Base-by-base conservation (phyloP, 257 asterid species). In the Solanum gracilifrons region DNA sequence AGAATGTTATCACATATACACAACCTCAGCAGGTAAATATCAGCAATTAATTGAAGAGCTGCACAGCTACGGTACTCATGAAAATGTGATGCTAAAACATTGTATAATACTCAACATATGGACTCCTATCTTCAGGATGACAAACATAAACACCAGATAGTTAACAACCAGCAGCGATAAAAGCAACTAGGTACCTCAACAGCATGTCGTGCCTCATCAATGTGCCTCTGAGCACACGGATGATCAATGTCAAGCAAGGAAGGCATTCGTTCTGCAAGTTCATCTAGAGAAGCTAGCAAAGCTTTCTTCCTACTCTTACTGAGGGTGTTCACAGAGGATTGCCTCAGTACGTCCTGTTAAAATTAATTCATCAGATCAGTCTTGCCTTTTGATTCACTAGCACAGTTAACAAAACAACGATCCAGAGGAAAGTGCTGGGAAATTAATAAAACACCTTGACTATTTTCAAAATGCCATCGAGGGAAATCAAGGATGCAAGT, bases 231-330 rank as follows among this genome's bases (percentile, higher is more conserved):
- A 25, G 99, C 98, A 89, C 99, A 95, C 21, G 99, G 98, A 90
- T 97, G 99, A 91, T 97, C 99, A 79, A 97, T 88, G 83, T 92
- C 99, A 84, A 97, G 99, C 88, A 97, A 92, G 79, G 99, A 96
- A 83, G 99, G 98, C 99, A 96, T 94, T 64, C 93, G 93, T 80
- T 93, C 98, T 32, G 92, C 89, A 88, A 97, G 99, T 90, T 93
- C 98, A 85, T 96, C 97, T 37, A 97, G 89, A 92, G 95, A 92
- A 79, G 91, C 91, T 86, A 96, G 94, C 94, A 95, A 73, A 74
- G 92, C 90, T 87, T 92, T 92, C 91, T 97, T 97, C 95, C 95
- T 97, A 89, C 96, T 95, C 95, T 91, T 95, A 58, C 94, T 92
- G 88, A 97, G 89, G 77, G 90, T 92, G 87, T 83, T 92, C 41